Evolutionary conservation across 2,329 filamentous ascomycete genomes (phyloP), one percentile per base, ranked within the genome.

Genomic region (Pseudogymnoascus sp.): DNA sequence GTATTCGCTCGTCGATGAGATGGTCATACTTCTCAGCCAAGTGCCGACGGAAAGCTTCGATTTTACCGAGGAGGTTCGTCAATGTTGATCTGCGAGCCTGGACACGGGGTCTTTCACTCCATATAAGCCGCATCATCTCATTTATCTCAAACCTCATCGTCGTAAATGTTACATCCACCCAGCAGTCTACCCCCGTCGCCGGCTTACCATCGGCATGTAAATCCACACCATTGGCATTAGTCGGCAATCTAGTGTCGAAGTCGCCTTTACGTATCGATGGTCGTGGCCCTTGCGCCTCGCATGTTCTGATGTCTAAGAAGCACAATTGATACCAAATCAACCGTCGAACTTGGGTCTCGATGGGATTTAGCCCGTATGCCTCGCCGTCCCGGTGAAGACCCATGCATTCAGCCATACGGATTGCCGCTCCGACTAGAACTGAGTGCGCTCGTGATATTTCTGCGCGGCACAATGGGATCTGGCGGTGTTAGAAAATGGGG

Each of bases 261-360:
- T 91, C 88, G 20, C 89, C 87, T 38, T 81, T 78, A n/a, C 86
- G 81, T 60, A 91, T 90, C 59, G 83, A 81, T 0, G 87, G 86
- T 22, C 85, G 80, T 7, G 88, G 88, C 0, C 88, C 89, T 64
- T 89, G 88, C 1, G 85, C 83, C 72, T 91, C 88, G 68, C 84
- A 89, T 0, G 88, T 90, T 38, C 87, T 80, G 61, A 90, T 81
- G 69, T 91, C 89, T 7, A 92, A 77, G 70, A 89, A 89, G 71
- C 87, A 90, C 18, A 92, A 78, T 67, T 91, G 88, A 69, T 90
- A 86, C 89, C 88, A 91, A 35, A 91, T 78, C 38, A 91, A 75
- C 4, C 88, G 82, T 11, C 88, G 82, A 2, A 90, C 78, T 60
- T 91, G 87, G 0, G 84, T 85, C 66, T 91, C 88, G 2, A 90